Conservation (phyloP, 2,329 filamentous ascomycete genomes). For the Lomentospora prolificans region DNA sequence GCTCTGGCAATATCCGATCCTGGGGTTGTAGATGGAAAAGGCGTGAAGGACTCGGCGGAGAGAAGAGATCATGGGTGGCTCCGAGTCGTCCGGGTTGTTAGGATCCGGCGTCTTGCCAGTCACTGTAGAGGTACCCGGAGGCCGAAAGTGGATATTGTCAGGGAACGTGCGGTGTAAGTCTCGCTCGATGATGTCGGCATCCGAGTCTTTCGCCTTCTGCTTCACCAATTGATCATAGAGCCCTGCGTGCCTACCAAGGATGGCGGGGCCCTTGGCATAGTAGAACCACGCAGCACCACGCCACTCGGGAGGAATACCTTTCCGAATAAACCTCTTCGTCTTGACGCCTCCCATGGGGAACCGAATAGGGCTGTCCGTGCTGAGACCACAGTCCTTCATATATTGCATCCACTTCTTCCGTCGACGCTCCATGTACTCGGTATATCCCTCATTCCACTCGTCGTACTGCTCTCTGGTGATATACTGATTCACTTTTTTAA, state of each 20-base stretch:
- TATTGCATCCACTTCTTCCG: slow-evolving; percentile 73
- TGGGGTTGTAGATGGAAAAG: slow-evolving; percentile 83
- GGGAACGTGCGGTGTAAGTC: slow-evolving; percentile 92
- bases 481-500: slow-evolving; percentile 78
- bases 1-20: slow-evolving; percentile 90
- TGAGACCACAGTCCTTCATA: slow-evolving; percentile 65
- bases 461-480: slow-evolving; percentile 71
- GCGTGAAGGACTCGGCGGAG: slow-evolving; percentile 79
- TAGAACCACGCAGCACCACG: slow-evolving; percentile 96
- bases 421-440: slow-evolving; percentile 62
- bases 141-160: slow-evolving; percentile 86
- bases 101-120: slow-evolving; percentile 22
- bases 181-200: slow-evolving; percentile 84
- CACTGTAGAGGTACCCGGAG: slow-evolving; percentile 31
- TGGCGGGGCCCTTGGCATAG: slow-evolving; percentile 79
- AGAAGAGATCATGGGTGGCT: slow-evolving; percentile 71
- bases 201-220: slow-evolving; percentile 55
- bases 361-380: slow-evolving; percentile 59
- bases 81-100: slow-evolving; percentile 25
- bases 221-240: slow-evolving; percentile 64
- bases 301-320: slow-evolving; percentile 89
- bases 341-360: slow-evolving; percentile 77
- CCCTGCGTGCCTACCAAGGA: slow-evolving; percentile 64
- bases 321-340: slow-evolving; percentile 81
- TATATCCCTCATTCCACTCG: slow-evolving; percentile 67